Evolutionary conservation across 1,139 yeast genomes (phyloP).

Genomic region (Geotrichum phurueaensis): DNA sequence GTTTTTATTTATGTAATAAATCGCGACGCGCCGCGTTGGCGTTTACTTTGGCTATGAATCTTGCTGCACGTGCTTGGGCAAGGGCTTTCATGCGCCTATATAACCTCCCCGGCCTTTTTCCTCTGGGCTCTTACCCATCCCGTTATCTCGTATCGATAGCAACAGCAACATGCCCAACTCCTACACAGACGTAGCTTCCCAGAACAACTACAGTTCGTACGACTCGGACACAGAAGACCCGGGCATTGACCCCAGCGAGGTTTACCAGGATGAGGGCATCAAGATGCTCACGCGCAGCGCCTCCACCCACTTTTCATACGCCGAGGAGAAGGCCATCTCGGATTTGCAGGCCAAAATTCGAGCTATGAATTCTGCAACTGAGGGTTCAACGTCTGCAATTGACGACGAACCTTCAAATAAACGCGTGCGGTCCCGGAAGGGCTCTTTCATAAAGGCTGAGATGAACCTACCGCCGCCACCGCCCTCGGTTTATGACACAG

Average conservation of each 20-base stretch:
- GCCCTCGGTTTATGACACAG: conserved; percentile 13
- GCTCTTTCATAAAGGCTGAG: conserved; percentile 20
- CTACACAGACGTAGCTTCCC: too few species aligned
- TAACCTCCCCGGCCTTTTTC: too few species aligned
- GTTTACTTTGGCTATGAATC: too few species aligned
- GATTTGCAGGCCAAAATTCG: conserved; percentile 66
- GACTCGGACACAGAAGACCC: conserved; percentile 3
- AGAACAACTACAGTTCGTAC: too few species aligned
- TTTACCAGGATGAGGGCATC: conserved; percentile 2
- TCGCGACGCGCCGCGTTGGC: too few species aligned
- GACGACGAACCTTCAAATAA: too few species aligned
- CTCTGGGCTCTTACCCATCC: too few species aligned
- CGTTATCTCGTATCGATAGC: too few species aligned
- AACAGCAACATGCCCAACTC: too few species aligned
- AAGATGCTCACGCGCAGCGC: conserved; percentile 14
- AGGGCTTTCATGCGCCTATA: too few species aligned
- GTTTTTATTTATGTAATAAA: too few species aligned
- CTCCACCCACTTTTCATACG: conserved; percentile 46
- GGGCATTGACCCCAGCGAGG: conserved; percentile 3
- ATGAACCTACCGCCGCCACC: conserved; percentile 28
- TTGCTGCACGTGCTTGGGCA: too few species aligned
- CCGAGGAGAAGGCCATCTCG: conserved; percentile 60
- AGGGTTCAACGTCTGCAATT: not conserved
- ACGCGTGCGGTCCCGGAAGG: not conserved
- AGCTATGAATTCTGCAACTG: conserved; percentile 40